phyloP scores from a whole-genome alignment of 352 stramenopile genomes.

The Globisporangium splendens region DNA sequence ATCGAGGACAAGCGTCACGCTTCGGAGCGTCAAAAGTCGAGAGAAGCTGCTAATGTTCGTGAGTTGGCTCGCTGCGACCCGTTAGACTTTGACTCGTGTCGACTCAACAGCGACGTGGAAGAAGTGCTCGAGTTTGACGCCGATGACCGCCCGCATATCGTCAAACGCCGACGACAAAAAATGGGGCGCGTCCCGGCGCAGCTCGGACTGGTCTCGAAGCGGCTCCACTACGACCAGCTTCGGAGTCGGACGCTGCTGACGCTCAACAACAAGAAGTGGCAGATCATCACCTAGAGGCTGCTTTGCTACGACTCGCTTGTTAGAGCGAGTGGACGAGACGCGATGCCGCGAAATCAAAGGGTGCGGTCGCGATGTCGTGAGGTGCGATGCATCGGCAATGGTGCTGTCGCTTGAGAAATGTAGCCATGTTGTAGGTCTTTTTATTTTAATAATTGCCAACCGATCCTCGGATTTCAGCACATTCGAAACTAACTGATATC shows the following conservation, averaged over 20 bases:
- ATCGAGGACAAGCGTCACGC: slow-evolving; percentile 15
- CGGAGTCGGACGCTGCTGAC: slow-evolving; percentile 45
- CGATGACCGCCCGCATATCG: slow-evolving; percentile 35
- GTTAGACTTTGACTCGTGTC: slow-evolving; percentile 42
- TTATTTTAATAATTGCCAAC: not conserved
- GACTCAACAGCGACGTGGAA: slow-evolving; percentile 51
- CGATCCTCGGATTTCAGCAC: no score
- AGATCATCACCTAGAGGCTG: slow-evolving; percentile 30
- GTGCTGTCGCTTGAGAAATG: not conserved
- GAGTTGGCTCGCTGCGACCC: slow-evolving; percentile 38
- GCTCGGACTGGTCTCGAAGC: slow-evolving; percentile 53
- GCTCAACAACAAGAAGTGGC: slow-evolving; percentile 58
- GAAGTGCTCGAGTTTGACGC: slow-evolving; percentile 38
- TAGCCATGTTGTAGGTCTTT: slow-evolving; percentile 1
- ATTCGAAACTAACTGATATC: no score
- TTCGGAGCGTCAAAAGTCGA: slow-evolving; percentile 21
- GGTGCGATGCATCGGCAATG: not conserved
- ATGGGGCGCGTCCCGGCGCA: slow-evolving; percentile 31
- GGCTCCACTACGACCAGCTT: slow-evolving; percentile 51
- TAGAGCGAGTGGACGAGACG: no score
- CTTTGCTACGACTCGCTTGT: not conserved
- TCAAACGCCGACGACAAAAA: slow-evolving; percentile 22
- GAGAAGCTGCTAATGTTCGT: slow-evolving; percentile 17
- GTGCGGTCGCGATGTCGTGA: no score
- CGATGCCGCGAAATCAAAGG: no score